Evolutionary conservation across 345 rosid species (phyloP).

Genomic region (Syzygium grande): DNA sequence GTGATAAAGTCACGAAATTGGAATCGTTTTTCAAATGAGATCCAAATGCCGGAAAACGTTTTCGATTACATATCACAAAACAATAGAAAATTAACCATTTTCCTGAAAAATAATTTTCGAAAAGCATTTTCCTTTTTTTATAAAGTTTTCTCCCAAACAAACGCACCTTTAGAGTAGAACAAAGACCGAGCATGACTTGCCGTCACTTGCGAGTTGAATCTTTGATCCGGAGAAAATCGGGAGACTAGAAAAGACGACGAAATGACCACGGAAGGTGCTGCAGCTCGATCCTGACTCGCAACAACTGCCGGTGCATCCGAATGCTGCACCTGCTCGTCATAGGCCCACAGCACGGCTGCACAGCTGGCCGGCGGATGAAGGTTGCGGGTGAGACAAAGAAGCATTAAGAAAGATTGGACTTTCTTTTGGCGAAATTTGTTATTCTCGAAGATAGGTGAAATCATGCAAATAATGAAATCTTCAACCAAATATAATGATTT

Average conservation of each 20-base stretch:
- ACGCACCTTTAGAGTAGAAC: neutral
- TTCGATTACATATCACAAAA: too few relatives aligned
- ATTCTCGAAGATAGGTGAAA: too few relatives aligned
- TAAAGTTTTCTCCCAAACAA: too few relatives aligned
- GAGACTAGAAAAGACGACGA: fast-evolving
- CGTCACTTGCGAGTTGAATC: neutral
- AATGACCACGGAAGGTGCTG: neutral
- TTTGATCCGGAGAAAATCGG: neutral
- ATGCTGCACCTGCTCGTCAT: neutral
- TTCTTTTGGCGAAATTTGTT: neutral
- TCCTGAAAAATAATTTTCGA: too few relatives aligned
- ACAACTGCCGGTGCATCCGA: neutral
- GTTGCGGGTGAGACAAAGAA: neutral
- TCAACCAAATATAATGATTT: too few relatives aligned
- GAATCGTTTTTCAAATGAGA: too few relatives aligned
- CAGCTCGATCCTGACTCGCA: neutral
- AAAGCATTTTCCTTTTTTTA: too few relatives aligned
- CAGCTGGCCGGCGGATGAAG: neutral
- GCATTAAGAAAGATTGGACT: neutral
- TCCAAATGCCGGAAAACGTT: too few relatives aligned
- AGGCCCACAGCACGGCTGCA: neutral
- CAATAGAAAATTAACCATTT: too few relatives aligned
- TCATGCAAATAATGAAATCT: too few relatives aligned
- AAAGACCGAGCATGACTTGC: too few relatives aligned
- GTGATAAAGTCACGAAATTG: too few relatives aligned